phyloP scores from a whole-genome alignment of 139 green algal species.

The Ettlia oleoabundans region DNA sequence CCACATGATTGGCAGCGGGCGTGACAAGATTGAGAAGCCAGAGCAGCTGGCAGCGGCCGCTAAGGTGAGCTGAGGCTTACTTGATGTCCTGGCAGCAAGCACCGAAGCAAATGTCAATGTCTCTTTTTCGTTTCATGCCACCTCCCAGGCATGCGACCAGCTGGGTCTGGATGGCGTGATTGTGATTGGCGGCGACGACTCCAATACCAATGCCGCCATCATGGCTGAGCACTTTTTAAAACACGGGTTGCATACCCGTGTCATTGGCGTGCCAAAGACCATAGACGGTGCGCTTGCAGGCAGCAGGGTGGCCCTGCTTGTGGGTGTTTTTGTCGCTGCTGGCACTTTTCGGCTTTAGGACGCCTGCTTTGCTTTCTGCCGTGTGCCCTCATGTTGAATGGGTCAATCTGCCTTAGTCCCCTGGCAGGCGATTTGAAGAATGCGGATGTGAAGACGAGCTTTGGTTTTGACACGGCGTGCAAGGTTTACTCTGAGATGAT shows the following conservation, averaged over 20 bases:
- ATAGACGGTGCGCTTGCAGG: slow-evolving; percentile 69
- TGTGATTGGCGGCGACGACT: slow-evolving; percentile 74
- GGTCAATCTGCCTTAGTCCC: no score
- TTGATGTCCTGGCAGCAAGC: no score
- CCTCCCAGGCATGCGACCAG: slow-evolving; percentile 11
- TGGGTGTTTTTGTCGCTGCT: no score
- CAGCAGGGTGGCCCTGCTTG: no score
- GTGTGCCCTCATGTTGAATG: neutral
- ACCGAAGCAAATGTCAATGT: no score
- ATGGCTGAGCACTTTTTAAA: slow-evolving; percentile 60
- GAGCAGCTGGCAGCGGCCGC: slow-evolving; percentile 55
- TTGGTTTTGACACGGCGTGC: slow-evolving; percentile 80
- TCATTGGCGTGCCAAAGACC: slow-evolving; percentile 76
- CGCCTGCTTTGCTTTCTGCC: no score
- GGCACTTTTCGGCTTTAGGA: no score
- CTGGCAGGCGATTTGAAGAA: slow-evolving; percentile 68
- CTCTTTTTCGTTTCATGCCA: no score
- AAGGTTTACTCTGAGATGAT: slow-evolving; percentile 74
- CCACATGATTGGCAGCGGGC: slow-evolving; percentile 68
- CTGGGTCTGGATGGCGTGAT: slow-evolving; percentile 66
- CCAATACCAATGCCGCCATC: slow-evolving; percentile 73
- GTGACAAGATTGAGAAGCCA: slow-evolving; percentile 69
- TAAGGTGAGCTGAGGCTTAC: no score
- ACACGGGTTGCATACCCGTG: slow-evolving; percentile 39
- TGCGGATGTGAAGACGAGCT: slow-evolving; percentile 56